Conservation (phyloP, 345 rosid genomes). For the Adansonia digitata region DNA sequence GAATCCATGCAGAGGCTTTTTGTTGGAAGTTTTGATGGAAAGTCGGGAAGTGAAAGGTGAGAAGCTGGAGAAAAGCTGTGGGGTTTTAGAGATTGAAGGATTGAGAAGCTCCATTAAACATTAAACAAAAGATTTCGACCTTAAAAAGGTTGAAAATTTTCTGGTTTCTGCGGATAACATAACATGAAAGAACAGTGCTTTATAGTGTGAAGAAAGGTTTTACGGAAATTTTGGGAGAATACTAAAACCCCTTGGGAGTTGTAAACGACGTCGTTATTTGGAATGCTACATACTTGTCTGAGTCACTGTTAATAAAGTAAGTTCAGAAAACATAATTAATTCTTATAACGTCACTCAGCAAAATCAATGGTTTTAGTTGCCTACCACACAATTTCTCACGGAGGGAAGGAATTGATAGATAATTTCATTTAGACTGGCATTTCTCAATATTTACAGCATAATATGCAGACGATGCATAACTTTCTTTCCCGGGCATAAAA, state of each 20-base stretch:
- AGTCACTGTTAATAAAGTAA: too few species aligned
- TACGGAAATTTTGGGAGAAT: background rate
- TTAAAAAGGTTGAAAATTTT: background rate
- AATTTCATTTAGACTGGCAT: background rate
- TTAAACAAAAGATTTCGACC: background rate
- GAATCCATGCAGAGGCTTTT: slow-evolving; percentile 19
- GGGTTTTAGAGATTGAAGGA: slow-evolving; percentile 22
- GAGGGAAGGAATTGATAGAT: slow-evolving; percentile 3
- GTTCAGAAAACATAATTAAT: background rate
- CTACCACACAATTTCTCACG: background rate
- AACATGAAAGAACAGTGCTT: background rate
- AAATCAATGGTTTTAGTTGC: background rate
- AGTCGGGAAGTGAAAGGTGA: slow-evolving; percentile 35
- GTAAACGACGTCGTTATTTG: background rate
- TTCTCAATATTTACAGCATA: slow-evolving; percentile 9
- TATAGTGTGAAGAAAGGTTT: background rate
- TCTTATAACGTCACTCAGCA: too few species aligned
- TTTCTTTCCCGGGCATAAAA: background rate
- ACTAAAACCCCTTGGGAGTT: background rate
- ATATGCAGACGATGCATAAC: background rate
- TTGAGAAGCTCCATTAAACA: slow-evolving; percentile 39
- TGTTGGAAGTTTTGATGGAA: slow-evolving; percentile 16
- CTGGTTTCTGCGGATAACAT: background rate
- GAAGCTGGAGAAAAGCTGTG: slow-evolving; percentile 11
- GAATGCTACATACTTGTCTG: too few species aligned